Base-by-base conservation (phyloP, 139 green algal species). In the Chlamydomonas sphaeroides region DNA sequence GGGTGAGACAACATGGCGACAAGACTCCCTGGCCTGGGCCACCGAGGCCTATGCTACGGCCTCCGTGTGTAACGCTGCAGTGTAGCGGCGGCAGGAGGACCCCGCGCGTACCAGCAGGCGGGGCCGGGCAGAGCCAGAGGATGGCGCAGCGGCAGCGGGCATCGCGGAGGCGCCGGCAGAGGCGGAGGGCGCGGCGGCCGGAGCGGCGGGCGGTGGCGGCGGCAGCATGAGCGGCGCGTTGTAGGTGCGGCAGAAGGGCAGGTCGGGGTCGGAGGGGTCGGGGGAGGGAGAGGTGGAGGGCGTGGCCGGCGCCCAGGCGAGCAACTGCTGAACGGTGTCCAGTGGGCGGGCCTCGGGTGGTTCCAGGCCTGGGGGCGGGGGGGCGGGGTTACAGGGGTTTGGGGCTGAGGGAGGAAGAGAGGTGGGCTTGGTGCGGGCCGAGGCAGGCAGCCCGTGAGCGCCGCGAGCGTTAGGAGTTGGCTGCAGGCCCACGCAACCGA, bases 1-100 rank as follows among this genome's bases (percentile, higher is more conserved):
- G n/a, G n/a, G n/a, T n/a, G n/a, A n/a, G n/a, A n/a, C n/a, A n/a
- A n/a, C n/a, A n/a, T n/a, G n/a, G n/a, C n/a, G n/a, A n/a, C n/a
- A n/a, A n/a, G n/a, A n/a, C n/a, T n/a, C n/a, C n/a, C n/a, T n/a
- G n/a, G n/a, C n/a, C n/a, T n/a, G n/a, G n/a, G n/a, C n/a, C n/a
- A n/a, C n/a, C n/a, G n/a, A n/a, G n/a, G n/a, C n/a, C n/a, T n/a
- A n/a, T n/a, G n/a, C n/a, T n/a, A n/a, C n/a, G n/a, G n/a, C n/a
- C n/a, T n/a, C n/a, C n/a, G n/a, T n/a, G n/a, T n/a, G n/a, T n/a
- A n/a, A n/a, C n/a, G n/a, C n/a, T n/a, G n/a, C n/a, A n/a, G n/a
- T n/a, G 45, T 10, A 53, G 45, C 45, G 11, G 45, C 45, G 45
- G 45, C 45, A 53, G 48, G 88, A 73, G 5, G 92, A 91, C 33